Percentiles rank a stretch among this genome's conserved stretches.
Conservation (phyloP, 108 stramenopile genomes). For the Fragilariopsis cylindrus region DNA sequence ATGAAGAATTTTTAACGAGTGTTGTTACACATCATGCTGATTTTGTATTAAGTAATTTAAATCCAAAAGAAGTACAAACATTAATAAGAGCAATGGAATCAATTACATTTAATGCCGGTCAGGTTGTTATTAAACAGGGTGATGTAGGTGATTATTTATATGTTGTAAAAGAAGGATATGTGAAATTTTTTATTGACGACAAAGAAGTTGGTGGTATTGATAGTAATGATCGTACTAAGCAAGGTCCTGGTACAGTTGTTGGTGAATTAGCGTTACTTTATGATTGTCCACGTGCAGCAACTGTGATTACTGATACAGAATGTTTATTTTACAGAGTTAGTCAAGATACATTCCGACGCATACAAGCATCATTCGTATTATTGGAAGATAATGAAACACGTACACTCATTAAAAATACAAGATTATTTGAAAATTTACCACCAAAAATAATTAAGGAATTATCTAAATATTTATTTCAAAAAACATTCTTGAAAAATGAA, state of each 20-base stretch:
- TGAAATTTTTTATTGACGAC: constrained; percentile 58
- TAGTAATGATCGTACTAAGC: neutral
- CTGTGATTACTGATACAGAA: constrained; percentile 47
- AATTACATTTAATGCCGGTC: constrained; percentile 17
- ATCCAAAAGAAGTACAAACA: neutral
- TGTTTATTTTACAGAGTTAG: constrained; percentile 43
- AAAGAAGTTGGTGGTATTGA: constrained; percentile 48
- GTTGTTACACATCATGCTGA: neutral
- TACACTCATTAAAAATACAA: constrained; percentile 46
- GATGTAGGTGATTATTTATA: constrained; percentile 74
- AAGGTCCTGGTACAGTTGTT: constrained; percentile 57
- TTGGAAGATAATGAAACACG: constrained; percentile 5
- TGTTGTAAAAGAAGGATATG: constrained; percentile 56
- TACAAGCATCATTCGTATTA: constrained; percentile 52
- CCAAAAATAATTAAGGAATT: constrained; percentile 43
- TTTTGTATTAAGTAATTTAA: neutral
- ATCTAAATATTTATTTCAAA: constrained; percentile 46
- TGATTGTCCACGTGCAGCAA: constrained; percentile 88
- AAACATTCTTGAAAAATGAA: constrained; percentile 52
- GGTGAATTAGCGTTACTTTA: constrained; percentile 92
- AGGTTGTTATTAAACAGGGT: constrained; percentile 59
- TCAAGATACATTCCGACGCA: constrained; percentile 62
- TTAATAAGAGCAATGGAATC: neutral
- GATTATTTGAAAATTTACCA: constrained; percentile 50
- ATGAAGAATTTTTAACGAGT: neutral